These are phyloP conservation scores for Chytridium lagenaria DNA, from an alignment of 371 early-diverging fungal genomes.

Conservation along the genomic window DNA sequence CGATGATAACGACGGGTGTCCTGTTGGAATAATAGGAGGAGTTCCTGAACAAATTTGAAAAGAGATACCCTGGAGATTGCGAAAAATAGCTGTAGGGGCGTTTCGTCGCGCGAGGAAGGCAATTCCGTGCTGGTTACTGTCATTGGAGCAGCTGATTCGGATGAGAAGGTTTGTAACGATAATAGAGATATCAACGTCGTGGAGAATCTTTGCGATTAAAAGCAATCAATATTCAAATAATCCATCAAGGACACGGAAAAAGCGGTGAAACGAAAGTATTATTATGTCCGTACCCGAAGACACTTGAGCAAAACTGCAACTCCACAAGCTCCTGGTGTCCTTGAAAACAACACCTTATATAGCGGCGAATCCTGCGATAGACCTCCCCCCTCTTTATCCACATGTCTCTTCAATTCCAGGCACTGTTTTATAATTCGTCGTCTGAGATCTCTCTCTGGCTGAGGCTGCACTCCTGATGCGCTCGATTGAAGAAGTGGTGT, in stretches of 20 bases:
- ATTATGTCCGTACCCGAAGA: slow-evolving; percentile 33
- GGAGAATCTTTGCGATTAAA: slow-evolving; percentile 27
- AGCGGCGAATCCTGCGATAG: slow-evolving; percentile 41
- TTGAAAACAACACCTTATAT: slow-evolving; percentile 47
- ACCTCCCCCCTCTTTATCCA: slow-evolving; percentile 49
- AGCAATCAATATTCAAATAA: background rate
- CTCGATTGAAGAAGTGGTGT: background rate
- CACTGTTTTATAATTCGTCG: slow-evolving; percentile 39
- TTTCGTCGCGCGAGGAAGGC: slow-evolving; percentile 39
- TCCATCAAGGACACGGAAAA: too few relatives aligned
- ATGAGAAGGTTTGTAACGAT: slow-evolving; percentile 46
- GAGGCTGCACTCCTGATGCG: background rate
- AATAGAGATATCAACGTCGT: slow-evolving; percentile 46
- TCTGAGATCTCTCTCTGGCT: slow-evolving; percentile 35
- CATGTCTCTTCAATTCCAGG: slow-evolving; percentile 49
- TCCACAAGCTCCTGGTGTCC: slow-evolving; percentile 33
- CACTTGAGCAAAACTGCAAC: slow-evolving; percentile 46
- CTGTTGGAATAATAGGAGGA: background rate
- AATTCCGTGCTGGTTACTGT: slow-evolving; percentile 31
- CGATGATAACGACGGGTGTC: background rate
- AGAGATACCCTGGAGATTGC: slow-evolving; percentile 18
- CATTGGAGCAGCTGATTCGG: slow-evolving; percentile 33
- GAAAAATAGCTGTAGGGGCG: slow-evolving; percentile 30
- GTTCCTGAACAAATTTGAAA: slow-evolving; percentile 5
- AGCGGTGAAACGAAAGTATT: too few relatives aligned